Percentiles rank a stretch among this genome's conserved stretches.
These are phyloP conservation scores for Graphilbum sp. DNA, from an alignment of 2,329 filamentous ascomycete genomes.

Conservation along the genomic window DNA sequence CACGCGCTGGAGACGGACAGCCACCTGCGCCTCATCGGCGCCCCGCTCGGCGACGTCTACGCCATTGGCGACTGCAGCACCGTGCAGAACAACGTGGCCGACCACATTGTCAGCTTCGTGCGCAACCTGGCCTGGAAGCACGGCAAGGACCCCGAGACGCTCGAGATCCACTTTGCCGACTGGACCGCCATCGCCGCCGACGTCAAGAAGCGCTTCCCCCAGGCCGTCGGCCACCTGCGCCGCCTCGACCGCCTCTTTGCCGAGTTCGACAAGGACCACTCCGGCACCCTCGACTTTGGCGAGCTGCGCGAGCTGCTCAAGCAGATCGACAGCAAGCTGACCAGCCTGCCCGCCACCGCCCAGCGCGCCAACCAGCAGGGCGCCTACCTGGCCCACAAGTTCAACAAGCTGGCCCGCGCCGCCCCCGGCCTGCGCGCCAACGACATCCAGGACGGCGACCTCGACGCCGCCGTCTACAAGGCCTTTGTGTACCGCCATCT, in stretches of 20 bases:
- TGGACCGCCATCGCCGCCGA: constrained; percentile 74
- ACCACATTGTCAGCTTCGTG: constrained; percentile 80
- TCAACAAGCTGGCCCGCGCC: constrained; percentile 75
- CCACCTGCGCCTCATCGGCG: constrained; percentile 75
- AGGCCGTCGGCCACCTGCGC: constrained; percentile 72
- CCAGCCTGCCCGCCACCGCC: constrained; percentile 83
- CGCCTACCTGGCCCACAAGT: constrained; percentile 78
- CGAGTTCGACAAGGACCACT: constrained; percentile 84
- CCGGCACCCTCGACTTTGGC: constrained; percentile 82
- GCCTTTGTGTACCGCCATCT: constrained; percentile 90
- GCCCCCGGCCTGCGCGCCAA: constrained; percentile 63
- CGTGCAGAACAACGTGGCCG: constrained; percentile 91
- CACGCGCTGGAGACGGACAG: constrained; percentile 91
- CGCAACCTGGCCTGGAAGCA: constrained; percentile 82
- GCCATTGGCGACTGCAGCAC: constrained; percentile 92
- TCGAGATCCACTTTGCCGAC: constrained; percentile 72
- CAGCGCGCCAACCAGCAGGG: constrained; percentile 96
- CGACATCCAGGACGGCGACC: constrained; percentile 70
- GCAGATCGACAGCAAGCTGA: constrained; percentile 91
- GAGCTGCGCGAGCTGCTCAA: constrained; percentile 77
- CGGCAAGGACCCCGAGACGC: constrained; percentile 74
- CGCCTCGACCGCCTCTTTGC: constrained; percentile 83
- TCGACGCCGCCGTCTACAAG: constrained; percentile 85
- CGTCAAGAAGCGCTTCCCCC: constrained; percentile 80
- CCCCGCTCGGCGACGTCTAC: constrained; percentile 87